phyloP scores from a whole-genome alignment of 2,329 filamentous ascomycete genomes.

The Coniella vitis region DNA sequence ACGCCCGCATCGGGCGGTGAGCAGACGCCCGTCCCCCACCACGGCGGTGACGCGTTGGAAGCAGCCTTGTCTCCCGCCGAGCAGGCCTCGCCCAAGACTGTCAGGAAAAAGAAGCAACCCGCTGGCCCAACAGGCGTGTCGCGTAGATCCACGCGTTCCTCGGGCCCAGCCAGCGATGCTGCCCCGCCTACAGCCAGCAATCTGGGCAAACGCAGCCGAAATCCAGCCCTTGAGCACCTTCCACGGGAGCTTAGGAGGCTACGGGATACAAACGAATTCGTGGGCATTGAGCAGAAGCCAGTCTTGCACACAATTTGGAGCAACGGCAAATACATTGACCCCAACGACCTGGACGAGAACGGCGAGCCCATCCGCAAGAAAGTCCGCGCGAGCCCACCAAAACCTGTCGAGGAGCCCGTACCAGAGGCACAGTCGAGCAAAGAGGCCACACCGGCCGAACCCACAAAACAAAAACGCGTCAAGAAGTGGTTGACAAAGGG shows the following conservation, averaged over 20 bases:
- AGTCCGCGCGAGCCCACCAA: conserved; percentile 21
- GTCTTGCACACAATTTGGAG: conserved; percentile 56
- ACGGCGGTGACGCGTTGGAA: conserved; percentile 42
- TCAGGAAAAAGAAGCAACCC: conserved; percentile 1
- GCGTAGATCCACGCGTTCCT: conserved; percentile 39
- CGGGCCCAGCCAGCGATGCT: conserved; percentile 34
- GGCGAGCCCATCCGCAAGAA: conserved; percentile 33
- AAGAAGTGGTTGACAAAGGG: conserved; percentile 81
- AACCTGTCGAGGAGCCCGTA: neutral
- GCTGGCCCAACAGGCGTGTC: conserved; percentile 21
- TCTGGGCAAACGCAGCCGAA: conserved; percentile 55
- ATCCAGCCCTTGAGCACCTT: conserved; percentile 42
- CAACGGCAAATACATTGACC: conserved; percentile 55
- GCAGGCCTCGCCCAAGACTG: conserved; percentile 19
- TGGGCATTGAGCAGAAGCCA: conserved; percentile 50
- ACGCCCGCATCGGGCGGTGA: conserved; percentile 20
- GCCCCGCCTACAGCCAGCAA: conserved; percentile 41
- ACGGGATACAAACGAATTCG: conserved; percentile 56
- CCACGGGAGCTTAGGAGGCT: conserved; percentile 53
- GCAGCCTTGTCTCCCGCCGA: no score
- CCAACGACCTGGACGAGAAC: conserved; percentile 28
- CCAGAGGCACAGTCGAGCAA: conserved; percentile 13
- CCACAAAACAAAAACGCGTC: conserved; percentile 37
- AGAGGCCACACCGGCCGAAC: conserved; percentile 27
- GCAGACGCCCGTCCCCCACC: conserved; percentile 27